A percentile compares a stretch with the other conserved stretches of the same genome.
Evolutionary conservation across 73 alveolate genomes (phyloP).

Genomic region (Paramecium biaurelia): DNA sequence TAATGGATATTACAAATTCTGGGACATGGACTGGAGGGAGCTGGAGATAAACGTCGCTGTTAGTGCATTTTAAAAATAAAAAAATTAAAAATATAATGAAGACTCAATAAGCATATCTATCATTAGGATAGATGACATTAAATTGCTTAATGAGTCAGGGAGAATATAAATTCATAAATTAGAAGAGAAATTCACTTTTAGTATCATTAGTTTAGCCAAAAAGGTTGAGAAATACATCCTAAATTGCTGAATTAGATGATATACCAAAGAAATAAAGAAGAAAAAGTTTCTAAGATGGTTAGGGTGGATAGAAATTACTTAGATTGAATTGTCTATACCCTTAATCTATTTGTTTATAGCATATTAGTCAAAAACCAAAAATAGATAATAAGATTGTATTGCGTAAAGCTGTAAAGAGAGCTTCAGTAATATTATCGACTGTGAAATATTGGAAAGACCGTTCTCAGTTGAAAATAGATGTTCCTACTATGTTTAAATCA

Average conservation of each 20-base stretch:
- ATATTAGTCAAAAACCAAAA: neutral
- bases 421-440: neutral
- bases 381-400: neutral
- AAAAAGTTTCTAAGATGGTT: neutral
- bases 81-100: neutral
- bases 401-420: neutral
- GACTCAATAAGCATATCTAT: neutral
- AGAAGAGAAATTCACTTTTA: neutral
- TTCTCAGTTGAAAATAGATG: neutral
- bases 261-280: neutral
- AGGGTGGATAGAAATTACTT: neutral
- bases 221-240: neutral
- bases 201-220: neutral
- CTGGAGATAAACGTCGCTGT: neutral
- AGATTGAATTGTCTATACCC: neutral
- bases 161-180: neutral
- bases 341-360: neutral
- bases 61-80: neutral
- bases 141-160: neutral
- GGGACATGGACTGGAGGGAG: neutral
- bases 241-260: neutral
- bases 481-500: neutral
- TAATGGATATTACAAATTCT: neutral
- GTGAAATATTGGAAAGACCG: neutral
- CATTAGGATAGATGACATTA: neutral